Evolutionary conservation across 2,329 filamentous ascomycete genomes (phyloP).

Genomic region (Arthrinium phaeospermum): DNA sequence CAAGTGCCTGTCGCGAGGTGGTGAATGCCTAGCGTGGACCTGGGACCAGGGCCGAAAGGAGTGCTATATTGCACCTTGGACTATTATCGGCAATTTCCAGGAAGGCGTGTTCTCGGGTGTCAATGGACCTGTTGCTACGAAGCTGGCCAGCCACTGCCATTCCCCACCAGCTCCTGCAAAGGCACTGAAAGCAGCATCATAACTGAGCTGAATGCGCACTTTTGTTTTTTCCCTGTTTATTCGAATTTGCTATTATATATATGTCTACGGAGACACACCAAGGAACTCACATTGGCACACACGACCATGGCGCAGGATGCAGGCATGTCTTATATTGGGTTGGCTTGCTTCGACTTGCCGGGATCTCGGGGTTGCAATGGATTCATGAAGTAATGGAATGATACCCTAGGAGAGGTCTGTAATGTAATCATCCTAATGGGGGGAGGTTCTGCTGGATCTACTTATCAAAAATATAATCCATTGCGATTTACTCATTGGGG

Average conservation of each 20-base stretch:
- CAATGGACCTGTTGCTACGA: conserved; percentile 39
- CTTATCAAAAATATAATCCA: background rate
- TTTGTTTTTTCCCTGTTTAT: background rate
- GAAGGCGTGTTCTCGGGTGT: conserved; percentile 45
- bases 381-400: conserved; percentile 13
- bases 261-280: background rate
- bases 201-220: background rate
- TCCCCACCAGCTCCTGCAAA: conserved; percentile 24
- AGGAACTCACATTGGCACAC: background rate
- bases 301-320: background rate
- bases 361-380: background rate
- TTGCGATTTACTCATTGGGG: background rate
- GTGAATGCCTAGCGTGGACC: conserved; percentile 57
- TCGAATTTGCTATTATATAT: background rate
- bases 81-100: conserved; percentile 49
- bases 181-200: background rate
- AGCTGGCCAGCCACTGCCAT: conserved; percentile 34
- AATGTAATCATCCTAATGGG: conserved; percentile 2
- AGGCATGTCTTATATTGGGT: background rate
- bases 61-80: conserved; percentile 56
- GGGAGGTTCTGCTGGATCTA: background rate
- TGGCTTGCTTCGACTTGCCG: background rate
- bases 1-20: conserved; percentile 46
- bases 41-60: conserved; percentile 47
- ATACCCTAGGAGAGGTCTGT: conserved; percentile 15